Conservation (phyloP, 208 protist genomes). For the Trypanosoma mega region DNA sequence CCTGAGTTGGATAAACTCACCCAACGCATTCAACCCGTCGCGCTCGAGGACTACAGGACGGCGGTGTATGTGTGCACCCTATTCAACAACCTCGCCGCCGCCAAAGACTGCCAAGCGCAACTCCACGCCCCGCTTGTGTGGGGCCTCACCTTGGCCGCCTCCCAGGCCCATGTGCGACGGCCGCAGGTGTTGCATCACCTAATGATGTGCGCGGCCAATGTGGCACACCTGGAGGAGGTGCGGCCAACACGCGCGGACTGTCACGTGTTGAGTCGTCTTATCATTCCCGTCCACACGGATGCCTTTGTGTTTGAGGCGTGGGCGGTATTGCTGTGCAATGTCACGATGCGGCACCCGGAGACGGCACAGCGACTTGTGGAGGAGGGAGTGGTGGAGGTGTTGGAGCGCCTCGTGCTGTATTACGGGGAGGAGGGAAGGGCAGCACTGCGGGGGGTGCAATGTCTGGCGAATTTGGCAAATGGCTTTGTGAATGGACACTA, state of each 20-base stretch:
- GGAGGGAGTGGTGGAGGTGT: constrained; percentile 36
- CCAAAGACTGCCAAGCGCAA: constrained; percentile 10
- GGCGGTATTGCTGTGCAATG: constrained; percentile 39
- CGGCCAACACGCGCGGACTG: constrained; percentile 14
- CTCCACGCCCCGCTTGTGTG: constrained; percentile 19
- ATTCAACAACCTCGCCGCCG: constrained; percentile 28
- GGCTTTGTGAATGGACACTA: constrained; percentile 19
- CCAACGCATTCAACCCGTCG: constrained; percentile 17
- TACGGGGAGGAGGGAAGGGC: constrained; percentile 27
- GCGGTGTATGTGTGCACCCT: constrained; percentile 34
- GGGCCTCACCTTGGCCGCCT: constrained; percentile 13
- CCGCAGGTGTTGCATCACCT: constrained; percentile 28
- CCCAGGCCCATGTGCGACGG: constrained; percentile 26
- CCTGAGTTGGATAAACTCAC: constrained; percentile 23
- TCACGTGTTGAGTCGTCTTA: constrained; percentile 12
- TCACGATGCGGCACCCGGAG: constrained; percentile 34
- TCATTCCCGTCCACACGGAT: constrained; percentile 29
- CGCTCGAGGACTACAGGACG: constrained; percentile 17
- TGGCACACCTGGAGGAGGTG: constrained; percentile 11
- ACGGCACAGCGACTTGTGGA: constrained; percentile 27
- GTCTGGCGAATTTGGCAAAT: constrained; percentile 33
- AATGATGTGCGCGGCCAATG: constrained; percentile 30
- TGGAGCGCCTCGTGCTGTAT: constrained; percentile 45
- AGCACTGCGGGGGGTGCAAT: constrained; percentile 36
- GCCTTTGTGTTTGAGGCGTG: constrained; percentile 37